Evolutionary conservation across 768 basidiomycete species (phyloP), one percentile per base, ranked within the genome.

Genomic region (Pulveroboletus sp.): DNA sequence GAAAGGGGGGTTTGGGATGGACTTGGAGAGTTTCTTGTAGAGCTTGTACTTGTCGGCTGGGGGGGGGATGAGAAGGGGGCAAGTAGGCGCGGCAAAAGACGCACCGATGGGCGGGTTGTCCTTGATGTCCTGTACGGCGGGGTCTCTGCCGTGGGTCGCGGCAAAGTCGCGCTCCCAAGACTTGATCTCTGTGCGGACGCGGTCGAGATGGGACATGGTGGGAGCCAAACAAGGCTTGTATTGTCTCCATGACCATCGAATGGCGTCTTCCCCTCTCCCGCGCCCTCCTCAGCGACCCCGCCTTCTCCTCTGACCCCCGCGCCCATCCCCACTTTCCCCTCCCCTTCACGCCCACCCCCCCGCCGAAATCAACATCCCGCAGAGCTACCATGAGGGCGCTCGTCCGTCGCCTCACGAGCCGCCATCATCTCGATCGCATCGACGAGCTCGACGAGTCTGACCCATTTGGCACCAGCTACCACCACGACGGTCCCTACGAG

Each of bases 371-470:
- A 10, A 29, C 12, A 14, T 21, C 13, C 17, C 52, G 53, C 38
- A 67, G 46, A 43, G 47, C 36, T 38, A 53, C 32, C 25, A 62
- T 69, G 57, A 69, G 46, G 17, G 55, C 64, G 6, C 33, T 69
- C 27, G 53, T 67, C 25, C 66, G 55, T 29, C 59, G 56, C 8
- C 40, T 69, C 16, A 63, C 65, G 34, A 49, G 37, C 27, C 60
- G 41, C 53, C 62, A 37, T 55, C 52, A 50, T 60, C 73, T 90
- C 43, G 88, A 90, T 68, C 74, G 75, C 25, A 84, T 91, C 52
- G 88, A 91, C 61, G 85, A 88, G 64, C 67, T 90, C 29, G 89
- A 90, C 62, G 85, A 87, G 62, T 79, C 80, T 6, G 85, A 82
- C 63, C 86, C 87, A 2, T 73, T 82, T 49, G 87, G 87, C 4